phyloP scores from a whole-genome alignment of 768 basidiomycete genomes.

The Pleurotus eryngii region DNA sequence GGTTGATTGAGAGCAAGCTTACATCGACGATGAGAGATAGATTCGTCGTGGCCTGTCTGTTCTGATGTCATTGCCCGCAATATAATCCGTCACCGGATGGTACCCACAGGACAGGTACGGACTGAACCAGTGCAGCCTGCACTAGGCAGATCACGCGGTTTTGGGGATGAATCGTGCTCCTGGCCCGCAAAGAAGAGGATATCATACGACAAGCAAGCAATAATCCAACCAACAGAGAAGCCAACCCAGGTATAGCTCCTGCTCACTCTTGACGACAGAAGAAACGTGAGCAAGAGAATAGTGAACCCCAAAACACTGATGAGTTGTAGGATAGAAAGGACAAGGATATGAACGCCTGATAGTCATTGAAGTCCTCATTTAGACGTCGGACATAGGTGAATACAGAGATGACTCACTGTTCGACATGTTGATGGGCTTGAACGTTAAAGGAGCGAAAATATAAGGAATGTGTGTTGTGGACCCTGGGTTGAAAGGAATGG shows the following conservation, averaged over 20 bases:
- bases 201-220: background rate
- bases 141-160: background rate
- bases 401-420: too few relatives aligned
- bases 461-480: too few relatives aligned
- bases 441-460: too few relatives aligned
- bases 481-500: too few relatives aligned
- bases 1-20: background rate
- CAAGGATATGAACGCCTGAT: background rate
- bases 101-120: background rate
- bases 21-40: slow-evolving; percentile 1
- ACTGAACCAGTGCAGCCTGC: background rate
- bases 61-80: background rate
- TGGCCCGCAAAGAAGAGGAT: slow-evolving; percentile 1
- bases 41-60: slow-evolving; percentile 2
- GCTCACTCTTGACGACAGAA: background rate
- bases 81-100: background rate
- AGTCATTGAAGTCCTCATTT: too few relatives aligned
- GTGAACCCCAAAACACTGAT: background rate
- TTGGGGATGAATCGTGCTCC: background rate
- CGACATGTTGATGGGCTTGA: too few relatives aligned
- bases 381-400: too few relatives aligned
- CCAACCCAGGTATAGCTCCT: background rate
- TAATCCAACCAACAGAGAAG: slow-evolving; percentile 2
- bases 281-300: background rate
- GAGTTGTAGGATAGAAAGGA: background rate